Conservation (phyloP, 1,284 basidiomycete genomes). For the Apiotrichum brassicae region DNA sequence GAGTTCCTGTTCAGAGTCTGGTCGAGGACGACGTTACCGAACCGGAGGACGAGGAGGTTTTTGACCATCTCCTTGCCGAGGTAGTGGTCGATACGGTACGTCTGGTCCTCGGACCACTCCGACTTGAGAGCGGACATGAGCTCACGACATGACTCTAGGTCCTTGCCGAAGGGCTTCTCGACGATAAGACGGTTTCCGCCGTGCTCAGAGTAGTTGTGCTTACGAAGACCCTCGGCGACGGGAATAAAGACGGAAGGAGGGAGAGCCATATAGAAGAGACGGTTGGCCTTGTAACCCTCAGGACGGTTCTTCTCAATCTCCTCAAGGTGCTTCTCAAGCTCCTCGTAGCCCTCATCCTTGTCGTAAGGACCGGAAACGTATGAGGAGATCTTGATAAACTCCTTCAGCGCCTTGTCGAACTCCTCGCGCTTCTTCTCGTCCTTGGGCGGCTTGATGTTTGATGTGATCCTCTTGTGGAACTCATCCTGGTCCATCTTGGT, state of each 20-base stretch:
- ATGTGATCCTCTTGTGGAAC: constrained; percentile 73
- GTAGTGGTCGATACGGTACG: constrained; percentile 96
- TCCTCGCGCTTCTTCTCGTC: constrained; percentile 46
- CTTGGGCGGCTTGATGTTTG: constrained; percentile 73
- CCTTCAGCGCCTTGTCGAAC: constrained; percentile 57
- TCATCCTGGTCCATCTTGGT: constrained; percentile 69
- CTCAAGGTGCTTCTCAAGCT: constrained; percentile 66
- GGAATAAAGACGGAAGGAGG: constrained; percentile 89
- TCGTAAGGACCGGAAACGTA: constrained; percentile 88
- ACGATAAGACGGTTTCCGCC: constrained; percentile 86
- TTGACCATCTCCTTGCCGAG: constrained; percentile 99
- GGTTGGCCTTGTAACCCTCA: constrained; percentile 52
- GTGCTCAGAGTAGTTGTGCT: constrained; percentile 65
- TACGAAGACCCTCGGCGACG: constrained; percentile 73
- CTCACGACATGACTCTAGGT: constrained; percentile 74
- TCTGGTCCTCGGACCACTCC: constrained; percentile 90
- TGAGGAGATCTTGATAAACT: constrained; percentile 71
- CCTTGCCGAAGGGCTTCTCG: constrained; percentile 96
- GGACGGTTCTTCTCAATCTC: constrained; percentile 64
- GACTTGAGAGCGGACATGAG: constrained; percentile 73
- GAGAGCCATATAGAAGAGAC: constrained; percentile 88
- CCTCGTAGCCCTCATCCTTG: constrained; percentile 67
- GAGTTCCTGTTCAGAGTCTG: constrained; percentile 89
- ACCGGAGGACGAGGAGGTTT: constrained; percentile 87
- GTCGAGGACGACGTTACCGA: constrained; percentile 82